Evolutionary conservation across 129 eudicot genomes (phyloP), one percentile per base, ranked within the genome.

Genomic region (Ambrosia trifida): DNA sequence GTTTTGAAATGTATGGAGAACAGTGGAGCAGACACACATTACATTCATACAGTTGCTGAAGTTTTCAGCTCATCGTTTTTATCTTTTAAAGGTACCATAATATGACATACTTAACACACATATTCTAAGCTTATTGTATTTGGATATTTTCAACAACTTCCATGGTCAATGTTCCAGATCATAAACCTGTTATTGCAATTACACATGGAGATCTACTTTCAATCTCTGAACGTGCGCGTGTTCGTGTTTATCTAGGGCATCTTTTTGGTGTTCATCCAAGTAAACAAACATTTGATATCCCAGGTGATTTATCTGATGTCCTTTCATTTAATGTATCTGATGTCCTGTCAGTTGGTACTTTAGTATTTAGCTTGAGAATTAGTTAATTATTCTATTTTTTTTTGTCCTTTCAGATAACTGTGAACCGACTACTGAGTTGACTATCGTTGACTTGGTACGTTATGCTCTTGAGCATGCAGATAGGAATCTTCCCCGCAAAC

Each of bases 141-240:
- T 82, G 51, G 13, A 35, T 60, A 63, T 46, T 28, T 28, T 67
- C 17, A 13, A 28, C 16, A 9, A 1, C 41, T 78, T 9, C 45
- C 30, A 45, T 70, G 2, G 1, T 69, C 20, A 28, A 16, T 57
- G 66, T 67, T 36, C 68, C 82, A 92, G 98, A 93, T 83, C 96
- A 93, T 69, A 93, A 89, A 75, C 98, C 98, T 69, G 91, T 72
- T 45, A 77, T 93, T 70, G 98, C 84, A 56, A 83, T 93, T 65
- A 93, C 98, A 53, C 95, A 89, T 62, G 98, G 96, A 72, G 98
- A 93, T 82, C 66, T 93, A 72, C 89, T 93, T 59, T 59, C 91
- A 46, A 65, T 72, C 11, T 61, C 79, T 47, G 96, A 93, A 41
- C 91, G 95, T 52, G 83, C 79, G 64, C 84, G 83, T 33, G 69